Evolutionary conservation across 1,284 basidiomycete genomes (phyloP), one percentile per base, ranked within the genome.

Genomic region (Veloporphyrellus conicus): DNA sequence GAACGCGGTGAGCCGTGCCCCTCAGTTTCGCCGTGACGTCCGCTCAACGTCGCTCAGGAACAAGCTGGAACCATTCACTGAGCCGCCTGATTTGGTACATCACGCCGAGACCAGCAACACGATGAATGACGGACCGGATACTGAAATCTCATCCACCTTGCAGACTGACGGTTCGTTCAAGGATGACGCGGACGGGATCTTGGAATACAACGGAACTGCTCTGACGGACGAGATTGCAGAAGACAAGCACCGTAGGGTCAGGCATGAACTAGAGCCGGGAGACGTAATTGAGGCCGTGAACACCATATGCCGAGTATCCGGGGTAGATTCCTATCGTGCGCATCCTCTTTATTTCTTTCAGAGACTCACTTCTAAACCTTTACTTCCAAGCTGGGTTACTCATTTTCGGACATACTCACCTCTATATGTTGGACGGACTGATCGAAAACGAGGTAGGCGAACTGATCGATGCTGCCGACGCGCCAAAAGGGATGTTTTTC

Each of bases 341-440:
- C 69, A 28, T 9, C n/a, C 28, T 8, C 27, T n/a, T 28, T 51
- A n/a, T 23, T 50, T 38, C n/a, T 42, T 25, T 37, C 27, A 14
- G 10, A 1, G 16, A 28, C 8, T 15, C 18, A 28, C 41, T 11
- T 29, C 23, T 53, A 41, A n/a, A 45, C 40, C 3, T 12, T 33
- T 31, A n/a, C 27, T 27, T 37, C 11, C n/a, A 32, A 86, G 91
- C 92, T 48, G 91, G 93, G 3, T 73, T 97, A 8, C 73, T 96
- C 20, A 93, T 97, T 41, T 77, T 93, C 22, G 93, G 93, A 15
- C 77, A 78, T 43, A 84, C 81, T 4, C 89, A 93, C 60, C 68
- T 97, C 7, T 97, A 97, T 59, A 86, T 97, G 72, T 72, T 97
- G 14, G 93, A 97, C 60, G 93, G 93, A 6, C 74, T 96, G n/a